Evolutionary conservation across 768 basidiomycete genomes (phyloP), one percentile per base, ranked within the genome.

Genomic region (Boletus subcaerulescens): DNA sequence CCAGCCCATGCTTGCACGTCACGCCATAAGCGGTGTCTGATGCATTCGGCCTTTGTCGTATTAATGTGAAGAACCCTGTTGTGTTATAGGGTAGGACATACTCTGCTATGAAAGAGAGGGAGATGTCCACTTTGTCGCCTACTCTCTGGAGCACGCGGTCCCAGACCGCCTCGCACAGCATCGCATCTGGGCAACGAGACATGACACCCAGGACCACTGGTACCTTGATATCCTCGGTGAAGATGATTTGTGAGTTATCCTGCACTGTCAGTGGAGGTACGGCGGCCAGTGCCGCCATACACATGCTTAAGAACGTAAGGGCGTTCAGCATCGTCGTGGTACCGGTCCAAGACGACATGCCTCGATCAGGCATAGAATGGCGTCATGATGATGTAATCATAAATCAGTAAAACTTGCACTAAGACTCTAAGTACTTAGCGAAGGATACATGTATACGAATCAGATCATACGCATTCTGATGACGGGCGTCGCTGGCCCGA

Each of bases 101-200:
- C 93, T 71, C 79, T 52, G 83, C 92, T 45, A 95, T 78, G 66
- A 89, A 95, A 31, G 85, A 76, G 48, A 94, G 68, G 3, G 80
- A 79, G 8, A 95, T 65, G 57, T 89, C 77, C 43, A 94, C 74
- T 71, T 88, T 89, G 58, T 80, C 73, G 4, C 71, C 69, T 2
- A 88, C 86, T 48, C 78, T 76, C 45, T 78, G 72, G 22, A 93
- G 70, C 31, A 93, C 90, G 20, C 80, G 73, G 65, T 91, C 82
- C 70, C 93, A 91, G 0, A 88, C 75, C 6, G 78, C 73, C 70
- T 96, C 93, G 66, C 92, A 94, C 13, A 89, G 61, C 36, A 91
- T 67, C 40, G 93, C 92, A 65, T 96, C 93, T 0, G 92, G 91
- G 66, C 93, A 87, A 24, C 78, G 75, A 51, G 81, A 84, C 86